phyloP scores from a whole-genome alignment of 495 filamentous ascomycete genomes.

The Aspergillus ostianus region DNA sequence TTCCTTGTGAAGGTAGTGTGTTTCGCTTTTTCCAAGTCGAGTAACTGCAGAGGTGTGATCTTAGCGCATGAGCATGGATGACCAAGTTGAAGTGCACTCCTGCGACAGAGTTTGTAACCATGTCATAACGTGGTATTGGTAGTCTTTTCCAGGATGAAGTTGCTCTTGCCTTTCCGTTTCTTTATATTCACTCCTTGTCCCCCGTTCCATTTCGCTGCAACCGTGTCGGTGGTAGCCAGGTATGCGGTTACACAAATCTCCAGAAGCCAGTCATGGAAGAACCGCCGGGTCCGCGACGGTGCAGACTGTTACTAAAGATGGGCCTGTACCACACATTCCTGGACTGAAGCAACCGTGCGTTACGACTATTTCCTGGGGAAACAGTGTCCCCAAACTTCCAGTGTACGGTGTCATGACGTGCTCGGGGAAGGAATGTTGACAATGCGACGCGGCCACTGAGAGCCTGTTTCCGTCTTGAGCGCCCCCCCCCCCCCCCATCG shows the following conservation, averaged over 20 bases:
- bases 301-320: conserved; percentile 4
- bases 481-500: too few species aligned
- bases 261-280: conserved; percentile 1
- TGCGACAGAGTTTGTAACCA: neutral
- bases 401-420: conserved; percentile 14
- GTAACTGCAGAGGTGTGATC: neutral
- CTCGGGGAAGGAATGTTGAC: conserved; percentile 11
- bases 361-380: neutral
- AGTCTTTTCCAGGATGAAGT: neutral
- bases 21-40: neutral
- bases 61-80: neutral
- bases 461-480: neutral
- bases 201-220: neutral
- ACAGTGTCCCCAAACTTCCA: neutral
- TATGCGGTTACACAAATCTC: conserved; percentile 2
- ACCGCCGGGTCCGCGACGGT: conserved; percentile 3
- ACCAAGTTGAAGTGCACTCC: neutral
- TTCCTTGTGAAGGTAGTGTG: neutral
- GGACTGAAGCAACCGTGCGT: neutral
- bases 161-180: neutral
- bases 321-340: conserved; percentile 6
- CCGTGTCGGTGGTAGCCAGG: neutral
- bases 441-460: conserved; percentile 4
- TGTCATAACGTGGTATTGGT: neutral
- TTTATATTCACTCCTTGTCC: neutral